Base-by-base conservation (phyloP, 352 stramenopile genomes). In the Elongisporangium anandrum region DNA sequence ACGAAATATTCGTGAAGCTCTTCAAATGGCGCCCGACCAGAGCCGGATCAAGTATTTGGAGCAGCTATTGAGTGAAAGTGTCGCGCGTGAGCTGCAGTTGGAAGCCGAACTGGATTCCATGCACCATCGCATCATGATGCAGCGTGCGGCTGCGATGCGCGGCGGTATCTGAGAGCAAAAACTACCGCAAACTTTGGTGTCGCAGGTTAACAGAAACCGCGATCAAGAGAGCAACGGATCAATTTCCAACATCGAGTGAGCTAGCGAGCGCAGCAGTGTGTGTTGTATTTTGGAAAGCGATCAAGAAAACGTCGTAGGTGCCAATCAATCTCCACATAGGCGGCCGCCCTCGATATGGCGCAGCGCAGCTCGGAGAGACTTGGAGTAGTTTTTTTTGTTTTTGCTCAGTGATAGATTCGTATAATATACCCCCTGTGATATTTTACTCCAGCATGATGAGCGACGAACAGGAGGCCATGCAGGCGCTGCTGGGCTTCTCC, bases 1-100 rank as follows among this genome's bases (percentile, higher is more conserved):
- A 3, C 81, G 82, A 8, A 92, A 83, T 60, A 86, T 93, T 52
- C 83, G 85, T 19, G 85, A 95, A 41, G 79, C 83, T 12, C 70
- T 95, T 49, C 68, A 82, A 50, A 76, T 89, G 62, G 81, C 81
- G 5, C 83, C 85, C 0, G 84, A 93, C 56, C 79, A 92, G 65
- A 92, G 75, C 56, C 86, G 84, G 34, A 92, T 95, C 68, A 93
- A 93, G 73, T 95, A 93, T 56, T 60, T 95, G 52, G 84, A 95
- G 64, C 82, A 95, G 62, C 57, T 95, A 48, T 61, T 95, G 20
- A 88, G 76, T 24, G 84, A 95, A 56, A 94, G 84, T 56, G 74
- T 95, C 4, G 86, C 84, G 38, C 81, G 86, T 24, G 86, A 95
- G 65, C 64, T 95, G 51, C 84, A 94, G 59, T 71, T 95, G 4